A percentile compares a stretch with the other conserved stretches of the same genome.
These are phyloP conservation scores for Leccinum huronense DNA, from an alignment of 1,284 basidiomycete species.

Conservation along the genomic window DNA sequence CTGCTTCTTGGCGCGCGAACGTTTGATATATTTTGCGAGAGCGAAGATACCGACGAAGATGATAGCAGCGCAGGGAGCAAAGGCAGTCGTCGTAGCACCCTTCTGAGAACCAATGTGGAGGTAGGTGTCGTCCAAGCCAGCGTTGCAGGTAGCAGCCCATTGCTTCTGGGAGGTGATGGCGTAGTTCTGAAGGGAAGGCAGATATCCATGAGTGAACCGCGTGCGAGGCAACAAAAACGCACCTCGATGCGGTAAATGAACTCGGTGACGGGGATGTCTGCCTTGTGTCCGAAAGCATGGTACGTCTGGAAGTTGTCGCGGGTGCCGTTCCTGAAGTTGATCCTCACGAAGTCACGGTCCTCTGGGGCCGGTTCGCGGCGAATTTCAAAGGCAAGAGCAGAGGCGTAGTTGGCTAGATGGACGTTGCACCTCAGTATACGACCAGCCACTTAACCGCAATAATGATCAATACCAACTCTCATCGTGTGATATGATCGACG, in stretches of 20 bases:
- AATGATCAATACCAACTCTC: conserved; percentile 12
- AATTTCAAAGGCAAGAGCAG: conserved; percentile 77
- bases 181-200: conserved; percentile 44
- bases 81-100: conserved; percentile 41
- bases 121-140: conserved; percentile 35
- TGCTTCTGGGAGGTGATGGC: conserved; percentile 67
- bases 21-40: conserved; percentile 42
- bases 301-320: conserved; percentile 54
- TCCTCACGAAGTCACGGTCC: conserved; percentile 71
- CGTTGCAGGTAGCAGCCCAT: conserved; percentile 60
- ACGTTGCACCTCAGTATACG: conserved; percentile 41
- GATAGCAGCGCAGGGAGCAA: conserved; percentile 46
- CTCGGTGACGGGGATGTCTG: conserved; percentile 71
- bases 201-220: conserved; percentile 9
- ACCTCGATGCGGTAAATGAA: conserved; percentile 78
- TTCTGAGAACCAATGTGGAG: conserved; percentile 36
- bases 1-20: conserved; percentile 44
- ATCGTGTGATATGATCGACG: conserved; percentile 26
- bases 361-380: conserved; percentile 71
- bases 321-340: conserved; percentile 87
- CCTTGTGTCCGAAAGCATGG: conserved; percentile 66
- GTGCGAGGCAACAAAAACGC: conserved; percentile 38
- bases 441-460: conserved; percentile 60
- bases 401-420: conserved; percentile 68
- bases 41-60: conserved; percentile 46